Percentiles rank a stretch among this genome's conserved stretches.
Evolutionary conservation across 345 rosid species (phyloP).

Genomic region (Heritiera littoralis): DNA sequence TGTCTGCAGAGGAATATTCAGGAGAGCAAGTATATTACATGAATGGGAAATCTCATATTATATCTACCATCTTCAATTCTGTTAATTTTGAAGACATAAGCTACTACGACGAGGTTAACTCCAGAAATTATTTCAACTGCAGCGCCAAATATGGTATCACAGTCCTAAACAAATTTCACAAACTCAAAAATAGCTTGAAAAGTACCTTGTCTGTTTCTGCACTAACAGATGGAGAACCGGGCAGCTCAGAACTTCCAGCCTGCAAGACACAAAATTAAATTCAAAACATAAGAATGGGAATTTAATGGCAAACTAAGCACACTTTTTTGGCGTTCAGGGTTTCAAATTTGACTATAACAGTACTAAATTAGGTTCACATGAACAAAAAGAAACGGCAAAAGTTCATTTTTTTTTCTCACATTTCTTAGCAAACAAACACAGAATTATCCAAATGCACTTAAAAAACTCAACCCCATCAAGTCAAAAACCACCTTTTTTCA

Average conservation of each 20-base stretch:
- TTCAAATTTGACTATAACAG: constrained; percentile 2
- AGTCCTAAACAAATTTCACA: constrained; percentile 6
- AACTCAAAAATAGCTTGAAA: constrained; percentile 12
- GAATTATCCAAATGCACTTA: background rate
- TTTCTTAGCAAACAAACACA: constrained; percentile 11
- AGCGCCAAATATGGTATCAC: background rate
- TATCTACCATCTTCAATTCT: background rate
- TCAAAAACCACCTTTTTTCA: background rate
- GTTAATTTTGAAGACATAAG: background rate
- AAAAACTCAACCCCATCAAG: background rate
- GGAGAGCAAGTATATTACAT: background rate
- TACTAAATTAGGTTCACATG: background rate
- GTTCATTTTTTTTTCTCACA: background rate
- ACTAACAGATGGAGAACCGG: constrained; percentile 44
- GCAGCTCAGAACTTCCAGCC: constrained; percentile 40
- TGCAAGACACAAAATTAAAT: constrained; percentile 25
- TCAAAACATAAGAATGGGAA: background rate
- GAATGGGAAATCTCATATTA: background rate
- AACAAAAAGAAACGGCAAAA: background rate
- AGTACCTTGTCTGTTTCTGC: constrained; percentile 59
- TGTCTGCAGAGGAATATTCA: background rate
- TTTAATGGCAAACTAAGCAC: background rate
- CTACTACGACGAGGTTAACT: background rate
- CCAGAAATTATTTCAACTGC: background rate
- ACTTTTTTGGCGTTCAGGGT: background rate